Conservation (phyloP, 306 rosid species). For the Dalbergia cochinchinensis region DNA sequence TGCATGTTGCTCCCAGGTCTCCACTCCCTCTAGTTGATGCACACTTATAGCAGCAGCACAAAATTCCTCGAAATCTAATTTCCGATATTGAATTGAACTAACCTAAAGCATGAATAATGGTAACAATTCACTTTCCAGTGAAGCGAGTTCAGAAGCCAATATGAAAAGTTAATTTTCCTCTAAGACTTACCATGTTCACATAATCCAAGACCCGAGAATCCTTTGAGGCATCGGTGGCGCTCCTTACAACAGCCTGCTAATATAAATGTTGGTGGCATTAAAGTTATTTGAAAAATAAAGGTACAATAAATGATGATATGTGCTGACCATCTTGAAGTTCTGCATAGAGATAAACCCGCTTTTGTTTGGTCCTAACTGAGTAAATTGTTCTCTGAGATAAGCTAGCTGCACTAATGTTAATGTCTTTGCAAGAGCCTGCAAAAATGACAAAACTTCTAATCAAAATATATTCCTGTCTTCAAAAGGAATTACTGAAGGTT, state of each 20-base stretch:
- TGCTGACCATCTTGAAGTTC: conserved; percentile 81
- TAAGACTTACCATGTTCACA: conserved; percentile 64
- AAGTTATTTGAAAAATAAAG: conserved; percentile 21
- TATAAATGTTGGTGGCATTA: conserved; percentile 40
- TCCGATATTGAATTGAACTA: conserved; percentile 80
- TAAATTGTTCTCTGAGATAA: conserved; percentile 80
- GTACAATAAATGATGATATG: neutral
- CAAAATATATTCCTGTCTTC: conserved; percentile 16
- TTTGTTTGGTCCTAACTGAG: conserved; percentile 74
- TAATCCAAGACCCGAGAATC: conserved; percentile 79
- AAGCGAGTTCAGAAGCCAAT: conserved; percentile 9
- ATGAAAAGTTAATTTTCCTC: conserved; percentile 15
- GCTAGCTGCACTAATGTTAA: conserved; percentile 72
- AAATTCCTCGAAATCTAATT: conserved; percentile 88
- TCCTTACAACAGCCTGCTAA: conserved; percentile 71
- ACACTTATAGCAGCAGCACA: conserved; percentile 89
- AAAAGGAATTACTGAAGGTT: conserved; percentile 10
- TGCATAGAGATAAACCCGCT: conserved; percentile 87
- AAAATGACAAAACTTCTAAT: conserved; percentile 38
- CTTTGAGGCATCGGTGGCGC: conserved; percentile 80
- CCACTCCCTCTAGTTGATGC: conserved; percentile 85
- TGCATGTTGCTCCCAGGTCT: conserved; percentile 86
- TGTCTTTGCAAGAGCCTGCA: conserved; percentile 88
- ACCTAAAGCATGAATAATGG: conserved; percentile 64
- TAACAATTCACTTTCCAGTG: conserved; percentile 22